A percentile compares a stretch with the other conserved stretches of the same genome.
These are phyloP conservation scores for Physcomitrium patens DNA, from an alignment of 225 moss, liverwort and hornwort genomes.

Conservation along the genomic window DNA sequence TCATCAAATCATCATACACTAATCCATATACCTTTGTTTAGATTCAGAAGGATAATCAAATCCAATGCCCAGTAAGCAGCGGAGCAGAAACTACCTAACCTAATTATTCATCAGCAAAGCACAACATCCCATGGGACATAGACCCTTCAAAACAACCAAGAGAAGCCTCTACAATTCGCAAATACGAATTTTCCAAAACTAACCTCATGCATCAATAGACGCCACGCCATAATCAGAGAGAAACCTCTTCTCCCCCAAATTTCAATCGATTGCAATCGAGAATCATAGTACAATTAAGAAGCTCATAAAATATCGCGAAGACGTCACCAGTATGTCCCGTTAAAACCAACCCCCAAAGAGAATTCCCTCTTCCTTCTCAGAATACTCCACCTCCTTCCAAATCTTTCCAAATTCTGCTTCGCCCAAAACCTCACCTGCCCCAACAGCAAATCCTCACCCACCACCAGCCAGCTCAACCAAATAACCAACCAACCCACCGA, in stretches of 20 bases:
- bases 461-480: not conserved
- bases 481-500: not conserved
- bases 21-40: no score
- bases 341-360: conserved; percentile 20
- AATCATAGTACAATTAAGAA: conserved; percentile 13
- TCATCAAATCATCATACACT: no score
- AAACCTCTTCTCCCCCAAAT: conserved; percentile 24
- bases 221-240: conserved; percentile 68
- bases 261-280: conserved; percentile 16
- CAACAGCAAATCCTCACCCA: conserved; percentile 2
- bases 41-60: no score
- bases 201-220: conserved; percentile 83
- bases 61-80: no score
- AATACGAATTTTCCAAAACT: not conserved
- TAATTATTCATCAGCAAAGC: no score
- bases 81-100: no score
- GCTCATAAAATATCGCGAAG: not conserved
- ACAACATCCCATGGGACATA: not conserved
- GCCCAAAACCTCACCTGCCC: conserved; percentile 3
- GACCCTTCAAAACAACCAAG: not conserved
- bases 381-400: not conserved
- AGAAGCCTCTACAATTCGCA: not conserved
- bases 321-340: conserved; percentile 9
- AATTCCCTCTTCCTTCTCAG: not conserved
- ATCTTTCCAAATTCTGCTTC: conserved; percentile 12